Percentiles rank a stretch among this genome's conserved stretches.
phyloP scores from a whole-genome alignment of 176 grass and related monocot species.

The Triticum turgidum region DNA sequence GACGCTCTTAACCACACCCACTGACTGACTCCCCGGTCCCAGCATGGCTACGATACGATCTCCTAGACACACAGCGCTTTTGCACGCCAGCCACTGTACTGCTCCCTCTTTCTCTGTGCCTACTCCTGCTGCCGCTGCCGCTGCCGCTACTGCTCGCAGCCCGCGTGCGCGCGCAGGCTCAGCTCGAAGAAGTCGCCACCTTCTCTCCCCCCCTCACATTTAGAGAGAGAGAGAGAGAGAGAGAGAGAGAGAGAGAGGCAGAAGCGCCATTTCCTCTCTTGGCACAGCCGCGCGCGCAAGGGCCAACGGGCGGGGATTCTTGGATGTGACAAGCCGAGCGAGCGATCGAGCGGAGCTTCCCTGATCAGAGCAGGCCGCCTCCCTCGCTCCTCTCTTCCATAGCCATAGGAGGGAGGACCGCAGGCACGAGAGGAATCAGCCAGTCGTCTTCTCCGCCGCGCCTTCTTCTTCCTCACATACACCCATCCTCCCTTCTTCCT shows the following conservation, averaged over 20 bases:
- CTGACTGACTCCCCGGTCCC: slow-evolving; percentile 35
- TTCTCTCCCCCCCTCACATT: neutral
- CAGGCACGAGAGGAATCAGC: neutral
- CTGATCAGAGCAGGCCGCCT: neutral
- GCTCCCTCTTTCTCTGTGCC: neutral
- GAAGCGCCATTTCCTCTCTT: neutral
- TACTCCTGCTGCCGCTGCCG: too few species aligned
- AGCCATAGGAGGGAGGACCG: too few species aligned
- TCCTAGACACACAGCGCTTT: neutral
- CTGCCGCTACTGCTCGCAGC: neutral
- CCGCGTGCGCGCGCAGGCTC: slow-evolving; percentile 32
- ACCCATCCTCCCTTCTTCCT: neutral
- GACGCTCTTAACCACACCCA: neutral
- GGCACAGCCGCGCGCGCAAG: slow-evolving; percentile 9
- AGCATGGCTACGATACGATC: neutral
- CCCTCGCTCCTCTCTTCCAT: neutral
- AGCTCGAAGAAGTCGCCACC: neutral
- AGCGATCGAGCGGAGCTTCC: neutral
- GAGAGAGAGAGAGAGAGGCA: neutral
- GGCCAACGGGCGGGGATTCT: slow-evolving; percentile 23
- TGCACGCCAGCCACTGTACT: slow-evolving; percentile 5
- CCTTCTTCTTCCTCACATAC: too few species aligned
- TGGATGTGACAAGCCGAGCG: slow-evolving; percentile 17
- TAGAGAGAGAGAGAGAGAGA: slow-evolving; percentile 8
- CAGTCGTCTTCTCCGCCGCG: neutral